Evolutionary conservation across 495 filamentous ascomycete species (phyloP).

Genomic region (Margaritispora aquatica): DNA sequence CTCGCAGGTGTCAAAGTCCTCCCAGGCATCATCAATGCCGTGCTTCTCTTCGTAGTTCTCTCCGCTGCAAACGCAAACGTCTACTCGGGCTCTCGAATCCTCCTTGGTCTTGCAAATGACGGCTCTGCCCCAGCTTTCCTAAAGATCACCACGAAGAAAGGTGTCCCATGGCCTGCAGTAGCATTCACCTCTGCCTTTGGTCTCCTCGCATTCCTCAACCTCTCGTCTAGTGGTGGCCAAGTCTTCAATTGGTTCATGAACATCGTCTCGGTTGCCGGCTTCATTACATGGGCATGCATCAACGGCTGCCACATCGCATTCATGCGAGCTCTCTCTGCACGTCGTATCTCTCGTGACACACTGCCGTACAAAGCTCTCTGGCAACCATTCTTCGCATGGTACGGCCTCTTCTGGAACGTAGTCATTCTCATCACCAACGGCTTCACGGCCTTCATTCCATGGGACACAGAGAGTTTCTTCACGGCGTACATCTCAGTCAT

Average conservation of each 20-base stretch:
- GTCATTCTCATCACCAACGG: slow-evolving; percentile 49
- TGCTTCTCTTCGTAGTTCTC: slow-evolving; percentile 59
- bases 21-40: slow-evolving; percentile 70
- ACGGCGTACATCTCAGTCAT: slow-evolving; percentile 48
- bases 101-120: slow-evolving; percentile 61
- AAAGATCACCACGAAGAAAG: slow-evolving; percentile 43
- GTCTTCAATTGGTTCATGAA: slow-evolving; percentile 61
- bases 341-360: slow-evolving; percentile 45
- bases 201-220: slow-evolving; percentile 58
- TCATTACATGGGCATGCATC: slow-evolving; percentile 57
- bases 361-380: slow-evolving; percentile 53
- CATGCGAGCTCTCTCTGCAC: slow-evolving; percentile 47
- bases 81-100: slow-evolving; percentile 73
- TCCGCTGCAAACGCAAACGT: slow-evolving; percentile 74
- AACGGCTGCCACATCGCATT: slow-evolving; percentile 49
- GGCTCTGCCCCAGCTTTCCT: slow-evolving; percentile 59
- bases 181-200: slow-evolving; percentile 45
- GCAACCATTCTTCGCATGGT: slow-evolving; percentile 58
- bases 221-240: slow-evolving; percentile 41
- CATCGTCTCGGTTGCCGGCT: slow-evolving; percentile 48
- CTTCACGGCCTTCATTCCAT: slow-evolving; percentile 47
- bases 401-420: slow-evolving; percentile 50
- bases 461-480: slow-evolving; percentile 39
- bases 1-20: slow-evolving; percentile 59
- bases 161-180: slow-evolving; percentile 59